Evolutionary conservation across 1,284 basidiomycete species (phyloP).

Genomic region (Ceraceosorus guamensis): DNA sequence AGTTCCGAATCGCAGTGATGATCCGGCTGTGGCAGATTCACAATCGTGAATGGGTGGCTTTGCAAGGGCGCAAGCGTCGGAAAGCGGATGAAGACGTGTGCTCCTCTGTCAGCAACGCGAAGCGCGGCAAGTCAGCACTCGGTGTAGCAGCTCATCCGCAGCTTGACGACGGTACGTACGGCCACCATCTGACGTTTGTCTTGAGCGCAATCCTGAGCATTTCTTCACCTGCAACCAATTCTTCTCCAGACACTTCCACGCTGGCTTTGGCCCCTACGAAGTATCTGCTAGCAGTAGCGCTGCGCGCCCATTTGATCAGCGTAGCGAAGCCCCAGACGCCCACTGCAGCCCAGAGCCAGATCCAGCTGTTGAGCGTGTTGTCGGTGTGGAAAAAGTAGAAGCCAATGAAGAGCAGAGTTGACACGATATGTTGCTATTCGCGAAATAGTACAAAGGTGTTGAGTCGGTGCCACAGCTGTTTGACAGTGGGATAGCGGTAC

Average conservation of each 20-base stretch:
- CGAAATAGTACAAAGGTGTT: neutral
- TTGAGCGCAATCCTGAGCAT: constrained; percentile 25
- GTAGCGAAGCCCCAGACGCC: constrained; percentile 26
- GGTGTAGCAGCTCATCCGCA: constrained; percentile 6
- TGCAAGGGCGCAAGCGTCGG: constrained; percentile 23
- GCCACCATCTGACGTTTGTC: constrained; percentile 27
- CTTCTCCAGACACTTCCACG: constrained; percentile 14
- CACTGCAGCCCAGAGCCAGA: constrained; percentile 25
- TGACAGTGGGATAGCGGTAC: neutral
- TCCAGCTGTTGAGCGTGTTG: constrained; percentile 11
- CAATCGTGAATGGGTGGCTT: constrained; percentile 41
- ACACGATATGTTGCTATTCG: constrained; percentile 23
- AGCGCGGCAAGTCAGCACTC: no score
- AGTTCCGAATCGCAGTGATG: constrained; percentile 18
- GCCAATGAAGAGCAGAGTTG: constrained; percentile 28
- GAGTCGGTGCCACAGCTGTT: neutral
- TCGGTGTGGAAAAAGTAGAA: constrained; percentile 35
- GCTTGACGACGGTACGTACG: neutral
- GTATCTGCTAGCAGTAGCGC: constrained; percentile 2
- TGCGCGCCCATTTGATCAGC: constrained; percentile 8
- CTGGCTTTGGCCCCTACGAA: constrained; percentile 1
- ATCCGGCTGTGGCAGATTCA: constrained; percentile 25
- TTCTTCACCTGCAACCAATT: constrained; percentile 1
- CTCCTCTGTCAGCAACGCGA: constrained; percentile 11
- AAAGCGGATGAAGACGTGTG: constrained; percentile 40